Evolutionary conservation across 768 basidiomycete genomes (phyloP).

Genomic region (Termitomyces sp.): DNA sequence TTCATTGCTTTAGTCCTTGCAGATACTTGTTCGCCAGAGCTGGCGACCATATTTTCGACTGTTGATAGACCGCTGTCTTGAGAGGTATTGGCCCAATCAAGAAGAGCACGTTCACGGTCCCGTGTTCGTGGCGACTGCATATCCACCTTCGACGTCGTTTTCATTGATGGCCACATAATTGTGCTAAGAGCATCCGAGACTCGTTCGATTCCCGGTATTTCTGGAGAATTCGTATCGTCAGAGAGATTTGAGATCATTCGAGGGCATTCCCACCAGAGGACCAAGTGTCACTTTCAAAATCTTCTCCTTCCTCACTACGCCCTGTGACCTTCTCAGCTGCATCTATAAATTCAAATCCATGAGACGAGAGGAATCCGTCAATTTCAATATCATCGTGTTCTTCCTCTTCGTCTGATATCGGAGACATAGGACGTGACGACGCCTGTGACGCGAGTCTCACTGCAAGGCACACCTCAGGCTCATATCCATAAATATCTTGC

Average conservation of each 20-base stretch:
- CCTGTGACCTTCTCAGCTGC: slow-evolving; percentile 30
- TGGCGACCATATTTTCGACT: slow-evolving; percentile 19
- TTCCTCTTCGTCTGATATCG: slow-evolving; percentile 21
- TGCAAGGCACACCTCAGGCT: slow-evolving; percentile 73
- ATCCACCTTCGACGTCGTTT: slow-evolving; percentile 31
- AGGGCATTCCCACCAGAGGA: slow-evolving; percentile 27
- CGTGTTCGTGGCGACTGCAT: slow-evolving; percentile 15
- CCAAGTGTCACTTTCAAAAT: slow-evolving; percentile 11
- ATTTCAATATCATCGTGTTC: slow-evolving; percentile 51
- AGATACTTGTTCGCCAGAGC: slow-evolving; percentile 21
- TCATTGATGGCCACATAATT: slow-evolving; percentile 87
- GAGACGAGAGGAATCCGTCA: slow-evolving; percentile 64
- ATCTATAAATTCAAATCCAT: slow-evolving; percentile 80
- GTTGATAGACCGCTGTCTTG: slow-evolving; percentile 33
- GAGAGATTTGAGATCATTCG: background rate
- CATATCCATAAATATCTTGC: slow-evolving; percentile 45
- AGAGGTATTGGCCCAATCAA: slow-evolving; percentile 43
- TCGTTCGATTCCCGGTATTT: slow-evolving; percentile 56
- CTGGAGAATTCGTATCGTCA: slow-evolving; percentile 26
- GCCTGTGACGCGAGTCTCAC: slow-evolving; percentile 45
- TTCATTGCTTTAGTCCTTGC: slow-evolving; percentile 35
- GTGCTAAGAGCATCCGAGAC: slow-evolving; percentile 80
- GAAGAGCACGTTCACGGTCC: slow-evolving; percentile 31
- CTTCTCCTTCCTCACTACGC: slow-evolving; percentile 10
- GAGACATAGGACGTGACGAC: background rate